phyloP scores from a whole-genome alignment of 495 filamentous ascomycete genomes.

The Penicillium coprophilum region DNA sequence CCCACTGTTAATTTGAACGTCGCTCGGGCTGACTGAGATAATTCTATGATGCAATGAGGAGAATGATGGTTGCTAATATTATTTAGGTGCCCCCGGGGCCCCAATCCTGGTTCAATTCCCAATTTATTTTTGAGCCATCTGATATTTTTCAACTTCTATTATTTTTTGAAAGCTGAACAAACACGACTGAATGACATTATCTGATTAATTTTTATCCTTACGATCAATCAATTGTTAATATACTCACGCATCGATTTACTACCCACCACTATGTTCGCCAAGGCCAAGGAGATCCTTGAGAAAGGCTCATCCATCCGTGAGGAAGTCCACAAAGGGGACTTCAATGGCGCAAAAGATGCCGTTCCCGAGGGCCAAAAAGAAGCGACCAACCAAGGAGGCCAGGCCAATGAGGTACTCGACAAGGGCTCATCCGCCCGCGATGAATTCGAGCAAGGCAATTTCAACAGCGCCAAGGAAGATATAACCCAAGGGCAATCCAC shows the following conservation, averaged over 20 bases:
- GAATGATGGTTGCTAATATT: slow-evolving; percentile 10
- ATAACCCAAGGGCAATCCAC: slow-evolving; percentile 16
- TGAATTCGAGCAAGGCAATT: slow-evolving; percentile 14
- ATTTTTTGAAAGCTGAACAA: slow-evolving; percentile 3
- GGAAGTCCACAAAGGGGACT: slow-evolving; percentile 18
- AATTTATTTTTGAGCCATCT: no score
- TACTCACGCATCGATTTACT: background rate
- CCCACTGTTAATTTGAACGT: background rate
- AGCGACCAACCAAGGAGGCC: slow-evolving; percentile 11
- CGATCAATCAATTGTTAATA: background rate
- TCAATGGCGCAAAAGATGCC: slow-evolving; percentile 11
- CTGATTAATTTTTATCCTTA: slow-evolving; percentile 7
- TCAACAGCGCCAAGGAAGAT: slow-evolving; percentile 12
- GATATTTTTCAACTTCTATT: background rate
- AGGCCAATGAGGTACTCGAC: slow-evolving; percentile 13
- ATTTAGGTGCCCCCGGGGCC: slow-evolving; percentile 9
- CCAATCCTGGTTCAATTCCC: background rate
- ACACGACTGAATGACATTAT: slow-evolving; percentile 8
- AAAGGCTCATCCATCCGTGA: slow-evolving; percentile 13
- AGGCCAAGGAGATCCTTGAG: slow-evolving; percentile 16
- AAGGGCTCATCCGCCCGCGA: slow-evolving; percentile 14
- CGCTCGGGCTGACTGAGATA: slow-evolving; percentile 11
- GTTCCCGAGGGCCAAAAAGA: slow-evolving; percentile 16
- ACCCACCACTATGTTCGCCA: slow-evolving; percentile 22
- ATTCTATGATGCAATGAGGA: slow-evolving; percentile 28